A percentile compares a stretch with the other conserved stretches of the same genome.
Evolutionary conservation across 2,329 filamentous ascomycete genomes (phyloP).

Genomic region (Emergomyces africanus): DNA sequence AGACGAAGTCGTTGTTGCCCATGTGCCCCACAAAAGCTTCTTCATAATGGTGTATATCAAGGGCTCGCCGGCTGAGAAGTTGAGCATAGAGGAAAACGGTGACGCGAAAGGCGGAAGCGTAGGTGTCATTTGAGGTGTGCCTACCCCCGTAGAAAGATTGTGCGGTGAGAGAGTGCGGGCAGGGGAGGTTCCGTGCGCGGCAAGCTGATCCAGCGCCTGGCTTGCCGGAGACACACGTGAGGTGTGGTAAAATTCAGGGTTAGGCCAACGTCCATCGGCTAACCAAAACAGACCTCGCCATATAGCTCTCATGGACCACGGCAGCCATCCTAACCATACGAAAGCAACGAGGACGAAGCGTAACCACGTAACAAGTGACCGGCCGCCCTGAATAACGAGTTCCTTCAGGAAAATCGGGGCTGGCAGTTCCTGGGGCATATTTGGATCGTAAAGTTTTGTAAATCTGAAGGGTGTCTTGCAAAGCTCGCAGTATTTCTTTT

Average conservation of each 20-base stretch:
- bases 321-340: constrained; percentile 82
- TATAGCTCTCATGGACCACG: constrained; percentile 78
- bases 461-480: constrained; percentile 98
- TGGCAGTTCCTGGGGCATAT: constrained; percentile 81
- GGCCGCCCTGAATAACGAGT: constrained; percentile 58
- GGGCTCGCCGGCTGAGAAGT: constrained; percentile 32
- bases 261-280: constrained; percentile 59
- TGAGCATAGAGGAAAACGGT: constrained; percentile 28
- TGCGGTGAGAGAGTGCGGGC: constrained; percentile 13
- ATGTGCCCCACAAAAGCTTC: constrained; percentile 26
- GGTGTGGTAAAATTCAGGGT: constrained; percentile 15
- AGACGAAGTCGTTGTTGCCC: constrained; percentile 17
- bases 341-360: constrained; percentile 64
- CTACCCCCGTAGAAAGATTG: constrained; percentile 15
- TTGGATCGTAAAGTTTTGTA: constrained; percentile 89
- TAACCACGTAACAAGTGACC: constrained; percentile 63
- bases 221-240: constrained; percentile 9
- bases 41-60: constrained; percentile 35
- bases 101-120: constrained; percentile 21
- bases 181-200: constrained; percentile 18
- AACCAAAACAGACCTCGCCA: constrained; percentile 96
- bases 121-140: constrained; percentile 14
- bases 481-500: constrained; percentile 98
- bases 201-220: constrained; percentile 12
- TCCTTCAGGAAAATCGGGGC: constrained; percentile 68